A percentile compares a stretch with the other conserved stretches of the same genome.
phyloP scores from a whole-genome alignment of 2,329 filamentous ascomycete genomes.

The Xylariales sp. region DNA sequence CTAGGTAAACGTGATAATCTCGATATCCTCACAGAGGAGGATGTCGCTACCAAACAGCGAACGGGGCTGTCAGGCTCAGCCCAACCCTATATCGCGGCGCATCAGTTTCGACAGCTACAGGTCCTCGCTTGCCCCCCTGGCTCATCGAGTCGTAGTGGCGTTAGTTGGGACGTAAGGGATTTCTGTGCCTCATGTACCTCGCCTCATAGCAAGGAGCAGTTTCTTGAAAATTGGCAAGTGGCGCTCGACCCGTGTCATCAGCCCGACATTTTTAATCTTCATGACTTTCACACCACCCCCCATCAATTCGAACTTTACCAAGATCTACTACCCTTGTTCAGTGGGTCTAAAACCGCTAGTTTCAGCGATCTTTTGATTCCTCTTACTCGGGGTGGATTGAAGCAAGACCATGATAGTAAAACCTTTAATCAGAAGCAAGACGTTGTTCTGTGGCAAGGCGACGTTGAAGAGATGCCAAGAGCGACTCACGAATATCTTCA shows the following conservation, averaged over 20 bases:
- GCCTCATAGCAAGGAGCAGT: slow-evolving; percentile 74
- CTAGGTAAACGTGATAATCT: slow-evolving; percentile 46
- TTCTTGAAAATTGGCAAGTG: slow-evolving; percentile 72
- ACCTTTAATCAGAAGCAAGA: slow-evolving; percentile 72
- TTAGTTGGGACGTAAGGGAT: slow-evolving; percentile 71
- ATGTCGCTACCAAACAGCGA: slow-evolving; percentile 13
- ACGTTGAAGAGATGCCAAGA: slow-evolving; percentile 65
- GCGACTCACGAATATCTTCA: slow-evolving; percentile 67
- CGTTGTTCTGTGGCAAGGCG: slow-evolving; percentile 80
- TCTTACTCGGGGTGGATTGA: slow-evolving; percentile 60
- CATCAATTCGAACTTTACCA: slow-evolving; percentile 71
- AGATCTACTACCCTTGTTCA: slow-evolving; percentile 79
- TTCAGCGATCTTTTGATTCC: slow-evolving; percentile 85
- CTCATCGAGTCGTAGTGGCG: slow-evolving; percentile 68
- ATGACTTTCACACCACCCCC: slow-evolving; percentile 77
- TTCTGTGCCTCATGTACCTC: slow-evolving; percentile 73
- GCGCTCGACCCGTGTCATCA: slow-evolving; percentile 79
- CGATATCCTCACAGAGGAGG: slow-evolving; percentile 20
- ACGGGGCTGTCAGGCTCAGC: slow-evolving; percentile 13
- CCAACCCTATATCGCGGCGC: slow-evolving; percentile 41
- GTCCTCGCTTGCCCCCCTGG: slow-evolving; percentile 69
- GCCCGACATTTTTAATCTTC: slow-evolving; percentile 78
- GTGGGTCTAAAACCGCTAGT: slow-evolving; percentile 75
- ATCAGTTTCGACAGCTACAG: slow-evolving; percentile 49
- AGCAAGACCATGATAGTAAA: slow-evolving; percentile 59